These are phyloP conservation scores for Epichloe scottii DNA, from an alignment of 2,329 filamentous ascomycete genomes.

Conservation along the genomic window DNA sequence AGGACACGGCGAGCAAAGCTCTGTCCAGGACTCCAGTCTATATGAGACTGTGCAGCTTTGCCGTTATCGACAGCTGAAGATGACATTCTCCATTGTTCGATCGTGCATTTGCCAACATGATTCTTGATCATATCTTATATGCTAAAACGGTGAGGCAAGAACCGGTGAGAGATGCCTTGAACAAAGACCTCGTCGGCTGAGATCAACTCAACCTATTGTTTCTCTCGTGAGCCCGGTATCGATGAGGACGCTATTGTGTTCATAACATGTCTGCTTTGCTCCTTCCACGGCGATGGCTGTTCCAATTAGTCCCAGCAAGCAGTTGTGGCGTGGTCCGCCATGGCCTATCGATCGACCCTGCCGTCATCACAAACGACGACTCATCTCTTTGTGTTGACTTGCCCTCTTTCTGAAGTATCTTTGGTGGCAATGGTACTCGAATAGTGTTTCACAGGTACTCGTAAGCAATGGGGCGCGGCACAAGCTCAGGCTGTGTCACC, in stretches of 20 bases:
- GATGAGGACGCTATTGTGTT: neutral
- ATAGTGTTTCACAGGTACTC: neutral
- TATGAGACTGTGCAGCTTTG: neutral
- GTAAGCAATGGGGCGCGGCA: neutral
- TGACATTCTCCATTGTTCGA: neutral
- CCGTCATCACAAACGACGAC: slow-evolving; percentile 1
- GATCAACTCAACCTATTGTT: neutral
- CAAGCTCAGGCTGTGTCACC: slow-evolving; percentile 1
- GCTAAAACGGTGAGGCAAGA: neutral
- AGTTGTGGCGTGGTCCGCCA: neutral
- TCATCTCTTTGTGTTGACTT: neutral
- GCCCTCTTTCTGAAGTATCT: neutral
- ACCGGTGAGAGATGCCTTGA: neutral
- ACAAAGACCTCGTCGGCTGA: neutral
- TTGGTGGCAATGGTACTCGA: neutral
- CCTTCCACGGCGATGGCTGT: neutral
- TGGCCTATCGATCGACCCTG: neutral
- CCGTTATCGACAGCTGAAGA: neutral
- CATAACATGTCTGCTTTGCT: neutral
- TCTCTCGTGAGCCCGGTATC: neutral
- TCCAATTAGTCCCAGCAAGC: neutral
- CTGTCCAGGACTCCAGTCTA: neutral
- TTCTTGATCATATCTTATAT: neutral
- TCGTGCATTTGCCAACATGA: neutral
- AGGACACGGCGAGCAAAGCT: neutral